These are phyloP conservation scores for Pinus tabuliformis DNA, from an alignment of 75 land plant species.

Conservation along the genomic window DNA sequence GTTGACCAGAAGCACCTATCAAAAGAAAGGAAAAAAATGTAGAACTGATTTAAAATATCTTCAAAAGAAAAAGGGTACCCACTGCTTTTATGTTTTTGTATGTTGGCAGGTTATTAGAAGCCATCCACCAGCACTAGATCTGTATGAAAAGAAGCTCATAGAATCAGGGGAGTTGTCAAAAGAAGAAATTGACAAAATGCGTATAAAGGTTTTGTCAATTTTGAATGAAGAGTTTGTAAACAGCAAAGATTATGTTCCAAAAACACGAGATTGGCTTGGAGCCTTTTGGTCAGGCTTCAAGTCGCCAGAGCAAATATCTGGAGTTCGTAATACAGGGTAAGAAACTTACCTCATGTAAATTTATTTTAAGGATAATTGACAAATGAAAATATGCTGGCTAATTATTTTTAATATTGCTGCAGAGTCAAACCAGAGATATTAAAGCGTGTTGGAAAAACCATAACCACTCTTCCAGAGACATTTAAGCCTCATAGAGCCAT, in stretches of 20 bases:
- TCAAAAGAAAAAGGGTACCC: too few species aligned
- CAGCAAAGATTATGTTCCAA: slow-evolving; percentile 92
- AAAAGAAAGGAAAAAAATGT: too few species aligned
- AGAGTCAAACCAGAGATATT: slow-evolving; percentile 95
- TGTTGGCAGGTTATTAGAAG: slow-evolving; percentile 64
- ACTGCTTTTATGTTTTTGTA: too few species aligned
- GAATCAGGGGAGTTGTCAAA: slow-evolving; percentile 58
- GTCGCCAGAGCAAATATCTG: slow-evolving; percentile 93
- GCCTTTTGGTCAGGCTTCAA: slow-evolving; percentile 97
- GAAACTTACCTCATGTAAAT: not conserved
- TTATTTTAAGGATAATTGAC: too few species aligned
- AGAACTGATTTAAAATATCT: too few species aligned
- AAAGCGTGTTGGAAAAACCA: slow-evolving; percentile 87
- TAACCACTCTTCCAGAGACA: slow-evolving; percentile 74
- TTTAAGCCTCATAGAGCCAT: slow-evolving; percentile 86
- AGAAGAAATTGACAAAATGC: slow-evolving; percentile 67
- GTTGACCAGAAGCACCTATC: too few species aligned
- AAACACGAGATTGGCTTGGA: slow-evolving; percentile 87
- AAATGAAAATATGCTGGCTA: too few species aligned
- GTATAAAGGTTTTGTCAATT: slow-evolving; percentile 62
- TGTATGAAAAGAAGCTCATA: slow-evolving; percentile 74
- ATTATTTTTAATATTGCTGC: not conserved
- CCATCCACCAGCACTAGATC: slow-evolving; percentile 78
- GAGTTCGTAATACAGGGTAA: slow-evolving; percentile 92
- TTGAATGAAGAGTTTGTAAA: slow-evolving; percentile 83